Base-by-base conservation (phyloP, 495 filamentous ascomycete species). In the Aspergillus campestris region DNA sequence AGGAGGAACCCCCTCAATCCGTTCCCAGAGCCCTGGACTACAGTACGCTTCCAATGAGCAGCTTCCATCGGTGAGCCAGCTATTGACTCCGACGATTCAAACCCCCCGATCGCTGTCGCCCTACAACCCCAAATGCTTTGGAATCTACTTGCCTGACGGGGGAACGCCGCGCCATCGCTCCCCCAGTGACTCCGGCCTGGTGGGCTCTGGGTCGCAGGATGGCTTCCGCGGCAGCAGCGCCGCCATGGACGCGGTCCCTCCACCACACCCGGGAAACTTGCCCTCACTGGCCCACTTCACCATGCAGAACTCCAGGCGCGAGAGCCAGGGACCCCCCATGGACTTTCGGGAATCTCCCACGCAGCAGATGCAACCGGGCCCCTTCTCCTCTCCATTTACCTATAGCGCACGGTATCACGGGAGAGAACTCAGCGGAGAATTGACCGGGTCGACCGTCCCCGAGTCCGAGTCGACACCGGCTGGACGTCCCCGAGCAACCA, bases 11-110 rank as follows among this genome's bases (percentile, higher is more conserved):
- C 38, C 37, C 13, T 37, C 47, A 10, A 38, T 50, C 36, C 51
- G 40, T 48, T 48, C 43, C 32, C 52, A 51, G 29, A 24, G 57
- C 39, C 33, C 45, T 8, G 45, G 50, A n/a, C 55, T 48, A 31
- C 52, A 51, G 14, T 56, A 48, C 18, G 47, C 36, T 39, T 42
- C 49, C 14, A 59, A 51, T 10, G 62, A 70, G 39, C 65, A 66
- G 33, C 60, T 77, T 9, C 73, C 73, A 7, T 67, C 73, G 7
- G 69, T 77, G 28, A 69, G 70, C 37, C 68, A 72, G 43, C 48
- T 77, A 31, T 50, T 77, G 32, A 72, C 67, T 0, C 70, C 71
- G 0, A 52, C 45, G 8, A 50, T 63, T 15, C 62, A 56, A 28
- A 52, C 61, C 18, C 65, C 48, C 38, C 55, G 55, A 12, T 59